These are phyloP conservation scores for Pseudopithomyces maydicus DNA, from an alignment of 2,329 filamentous ascomycete genomes.

Conservation along the genomic window DNA sequence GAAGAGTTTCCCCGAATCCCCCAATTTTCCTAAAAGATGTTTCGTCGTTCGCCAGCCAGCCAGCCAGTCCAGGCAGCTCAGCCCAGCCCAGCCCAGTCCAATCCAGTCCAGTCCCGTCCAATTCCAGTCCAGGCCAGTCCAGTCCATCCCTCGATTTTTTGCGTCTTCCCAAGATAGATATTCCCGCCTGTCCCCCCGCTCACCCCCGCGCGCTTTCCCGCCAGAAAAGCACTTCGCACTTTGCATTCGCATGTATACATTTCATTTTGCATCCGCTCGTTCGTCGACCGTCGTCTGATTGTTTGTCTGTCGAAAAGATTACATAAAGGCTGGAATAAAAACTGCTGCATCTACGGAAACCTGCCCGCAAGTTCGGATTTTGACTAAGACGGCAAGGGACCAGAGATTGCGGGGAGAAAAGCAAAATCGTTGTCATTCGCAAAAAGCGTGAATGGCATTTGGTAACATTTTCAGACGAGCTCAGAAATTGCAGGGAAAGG, in stretches of 20 bases:
- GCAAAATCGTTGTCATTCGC: constrained; percentile 42
- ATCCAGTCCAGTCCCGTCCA: no score
- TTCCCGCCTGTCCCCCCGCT: constrained; percentile 37
- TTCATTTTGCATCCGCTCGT: constrained; percentile 34
- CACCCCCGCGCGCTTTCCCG: constrained; percentile 28
- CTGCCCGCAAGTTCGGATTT: constrained; percentile 26
- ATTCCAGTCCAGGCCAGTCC: no score
- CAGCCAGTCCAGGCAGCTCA: no score
- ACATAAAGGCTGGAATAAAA: constrained; percentile 36
- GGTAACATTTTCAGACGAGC: constrained; percentile 45
- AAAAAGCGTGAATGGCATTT: constrained; percentile 39
- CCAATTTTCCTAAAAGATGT: no score
- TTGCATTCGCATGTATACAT: no score
- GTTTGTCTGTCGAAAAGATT: constrained; percentile 31
- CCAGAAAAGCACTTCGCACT: constrained; percentile 18
- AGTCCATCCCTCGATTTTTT: no score
- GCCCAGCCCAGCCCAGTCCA: no score
- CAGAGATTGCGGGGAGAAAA: constrained; percentile 34
- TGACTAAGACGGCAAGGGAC: constrained; percentile 31
- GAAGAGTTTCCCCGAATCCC: no score
- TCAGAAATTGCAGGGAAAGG: constrained; percentile 42
- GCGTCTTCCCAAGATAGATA: no score
- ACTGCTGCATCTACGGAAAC: constrained; percentile 34
- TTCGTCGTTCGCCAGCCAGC: no score
- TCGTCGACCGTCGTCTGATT: constrained; percentile 24